Evolutionary conservation across 192 early-diverging fungal genomes (phyloP).

Genomic region (Coemansia sp.): DNA sequence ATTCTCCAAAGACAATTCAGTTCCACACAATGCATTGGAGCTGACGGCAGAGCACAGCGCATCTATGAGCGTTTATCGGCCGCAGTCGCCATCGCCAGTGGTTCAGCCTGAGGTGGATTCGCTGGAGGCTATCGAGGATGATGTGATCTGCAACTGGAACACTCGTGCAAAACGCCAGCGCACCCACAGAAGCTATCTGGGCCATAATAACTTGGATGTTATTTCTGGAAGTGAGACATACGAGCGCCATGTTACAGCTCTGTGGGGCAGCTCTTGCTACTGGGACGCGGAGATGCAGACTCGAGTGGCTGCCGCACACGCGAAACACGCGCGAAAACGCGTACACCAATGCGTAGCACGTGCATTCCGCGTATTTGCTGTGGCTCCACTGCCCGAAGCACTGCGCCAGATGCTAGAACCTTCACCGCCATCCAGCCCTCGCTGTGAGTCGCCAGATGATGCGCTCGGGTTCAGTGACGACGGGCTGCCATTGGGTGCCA

Average conservation of each 20-base stretch:
- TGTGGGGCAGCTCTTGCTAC: conserved; percentile 36
- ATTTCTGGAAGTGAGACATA: neutral
- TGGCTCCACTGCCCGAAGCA: neutral
- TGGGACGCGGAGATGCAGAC: conserved; percentile 15
- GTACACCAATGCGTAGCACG: neutral
- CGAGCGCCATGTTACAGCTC: conserved; percentile 7
- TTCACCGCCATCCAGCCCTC: neutral
- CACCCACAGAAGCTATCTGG: neutral
- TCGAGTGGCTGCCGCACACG: neutral
- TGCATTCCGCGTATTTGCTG: neutral
- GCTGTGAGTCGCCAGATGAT: neutral
- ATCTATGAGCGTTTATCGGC: neutral
- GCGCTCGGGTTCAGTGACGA: neutral
- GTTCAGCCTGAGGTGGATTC: neutral
- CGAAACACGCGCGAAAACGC: neutral
- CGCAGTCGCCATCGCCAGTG: neutral
- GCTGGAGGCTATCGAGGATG: conserved; percentile 16
- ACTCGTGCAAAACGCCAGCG: conserved; percentile 2
- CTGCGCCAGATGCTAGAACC: conserved; percentile 4
- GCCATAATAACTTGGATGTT: too few species aligned
- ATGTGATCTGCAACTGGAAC: conserved; percentile 6
- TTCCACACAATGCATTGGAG: neutral
- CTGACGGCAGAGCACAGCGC: neutral
- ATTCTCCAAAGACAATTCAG: neutral
- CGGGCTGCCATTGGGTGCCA: neutral